Percentiles rank a stretch among this genome's conserved stretches.
Evolutionary conservation across 306 rosid species (phyloP).

Genomic region (Vachellia collinsii): DNA sequence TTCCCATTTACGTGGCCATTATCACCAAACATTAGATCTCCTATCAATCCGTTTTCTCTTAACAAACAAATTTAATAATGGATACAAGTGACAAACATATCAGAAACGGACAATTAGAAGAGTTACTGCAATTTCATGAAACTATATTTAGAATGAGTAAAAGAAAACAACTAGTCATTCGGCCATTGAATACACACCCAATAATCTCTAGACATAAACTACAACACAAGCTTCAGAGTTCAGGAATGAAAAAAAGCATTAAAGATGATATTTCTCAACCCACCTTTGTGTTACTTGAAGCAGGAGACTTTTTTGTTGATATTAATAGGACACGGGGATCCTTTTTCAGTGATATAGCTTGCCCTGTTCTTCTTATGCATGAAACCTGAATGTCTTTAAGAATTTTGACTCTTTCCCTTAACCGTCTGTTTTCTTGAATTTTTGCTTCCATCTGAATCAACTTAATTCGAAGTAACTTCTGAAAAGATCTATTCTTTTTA

Average conservation of each 20-base stretch:
- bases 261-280: slow-evolving; percentile 32
- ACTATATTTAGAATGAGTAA: neutral
- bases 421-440: slow-evolving; percentile 72
- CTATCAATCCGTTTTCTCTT: neutral
- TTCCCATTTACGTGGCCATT: neutral
- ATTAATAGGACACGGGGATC: slow-evolving; percentile 80
- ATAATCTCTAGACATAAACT: neutral
- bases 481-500: slow-evolving; percentile 74
- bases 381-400: slow-evolving; percentile 77
- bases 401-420: slow-evolving; percentile 65
- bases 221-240: slow-evolving; percentile 19
- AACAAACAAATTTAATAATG: slow-evolving; percentile 10
- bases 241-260: slow-evolving; percentile 11
- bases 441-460: slow-evolving; percentile 72
- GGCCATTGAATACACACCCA: neutral
- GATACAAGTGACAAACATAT: slow-evolving; percentile 5
- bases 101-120: neutral
- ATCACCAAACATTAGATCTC: neutral
- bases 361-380: slow-evolving; percentile 70
- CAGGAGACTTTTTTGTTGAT: slow-evolving; percentile 49
- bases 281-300: slow-evolving; percentile 62
- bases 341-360: slow-evolving; percentile 69
- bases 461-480: slow-evolving; percentile 68
- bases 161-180: slow-evolving; percentile 12
- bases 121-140: slow-evolving; percentile 15